A percentile compares a stretch with the other conserved stretches of the same genome.
Conservation (phyloP, 2,329 filamentous ascomycete species). For the Penicillium sp. region DNA sequence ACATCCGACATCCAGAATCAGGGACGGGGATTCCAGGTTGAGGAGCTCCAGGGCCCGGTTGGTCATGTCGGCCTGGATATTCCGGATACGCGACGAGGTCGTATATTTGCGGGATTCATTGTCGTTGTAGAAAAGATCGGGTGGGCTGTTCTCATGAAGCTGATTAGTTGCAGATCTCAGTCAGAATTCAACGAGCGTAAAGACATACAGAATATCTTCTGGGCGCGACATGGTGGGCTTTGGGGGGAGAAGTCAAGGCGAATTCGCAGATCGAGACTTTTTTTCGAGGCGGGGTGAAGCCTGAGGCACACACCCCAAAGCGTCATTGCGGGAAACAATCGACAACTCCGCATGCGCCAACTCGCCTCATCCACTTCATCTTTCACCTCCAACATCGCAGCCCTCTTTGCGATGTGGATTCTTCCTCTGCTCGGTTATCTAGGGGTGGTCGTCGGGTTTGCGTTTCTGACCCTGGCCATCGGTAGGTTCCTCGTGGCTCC, state of each 20-base stretch:
- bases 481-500: conserved; percentile 50
- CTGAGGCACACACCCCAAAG: conserved; percentile 11
- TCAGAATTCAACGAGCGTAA: conserved; percentile 5
- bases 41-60: conserved; percentile 89
- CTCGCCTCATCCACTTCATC: conserved; percentile 1
- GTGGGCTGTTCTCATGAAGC: conserved; percentile 59
- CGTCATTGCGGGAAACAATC: conserved; percentile 3
- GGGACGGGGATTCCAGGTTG: conserved; percentile 70
- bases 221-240: conserved; percentile 81
- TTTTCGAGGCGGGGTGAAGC: conserved; percentile 15
- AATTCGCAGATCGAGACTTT: conserved; percentile 3
- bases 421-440: conserved; percentile 86
- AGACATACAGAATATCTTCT: conserved; percentile 81
- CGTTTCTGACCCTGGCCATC: conserved; percentile 91
- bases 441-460: conserved; percentile 83
- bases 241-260: neutral
- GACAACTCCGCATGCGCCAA: neutral
- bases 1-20: conserved; percentile 96
- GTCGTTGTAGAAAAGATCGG: conserved; percentile 97
- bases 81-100: conserved; percentile 89
- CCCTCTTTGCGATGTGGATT: conserved; percentile 74
- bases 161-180: conserved; percentile 32
- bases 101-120: conserved; percentile 96
- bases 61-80: conserved; percentile 94
- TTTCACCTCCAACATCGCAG: neutral